A percentile compares a stretch with the other conserved stretches of the same genome.
Evolutionary conservation across 352 stramenopile genomes (phyloP).

Genomic region (Phytophthora crassamura): DNA sequence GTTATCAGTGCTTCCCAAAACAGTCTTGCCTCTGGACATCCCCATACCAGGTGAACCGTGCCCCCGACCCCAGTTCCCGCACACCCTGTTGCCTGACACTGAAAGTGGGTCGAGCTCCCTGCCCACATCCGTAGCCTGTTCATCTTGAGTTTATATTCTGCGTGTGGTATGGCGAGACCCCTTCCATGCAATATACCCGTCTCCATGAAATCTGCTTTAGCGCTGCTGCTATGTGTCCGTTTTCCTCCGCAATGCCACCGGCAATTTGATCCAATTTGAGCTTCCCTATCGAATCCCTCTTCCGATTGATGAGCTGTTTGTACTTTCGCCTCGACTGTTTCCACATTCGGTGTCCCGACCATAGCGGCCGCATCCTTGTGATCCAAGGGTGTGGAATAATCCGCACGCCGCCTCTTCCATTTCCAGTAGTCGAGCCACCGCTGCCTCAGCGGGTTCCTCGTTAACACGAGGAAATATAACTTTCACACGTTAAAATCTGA

Average conservation of each 20-base stretch:
- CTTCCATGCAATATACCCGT: background rate
- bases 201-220: background rate
- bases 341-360: constrained; percentile 8
- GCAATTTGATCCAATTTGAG: background rate
- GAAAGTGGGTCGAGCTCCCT: background rate
- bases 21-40: background rate
- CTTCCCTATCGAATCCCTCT: too few species aligned
- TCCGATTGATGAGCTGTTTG: background rate
- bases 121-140: constrained; percentile 8
- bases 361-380: background rate
- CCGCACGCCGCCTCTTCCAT: background rate
- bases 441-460: background rate
- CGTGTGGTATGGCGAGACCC: background rate
- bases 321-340: background rate
- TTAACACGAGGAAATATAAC: too few species aligned
- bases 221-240: too few species aligned
- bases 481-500: too few species aligned
- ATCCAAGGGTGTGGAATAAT: constrained; percentile 2
- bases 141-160: constrained; percentile 3
- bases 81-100: background rate
- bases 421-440: background rate
- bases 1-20: background rate
- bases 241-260: background rate
- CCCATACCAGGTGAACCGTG: background rate
- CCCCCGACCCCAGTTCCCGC: background rate